Evolutionary conservation across 495 filamentous ascomycete genomes (phyloP).

Genomic region (Rostrohypoxylon terebratum): DNA sequence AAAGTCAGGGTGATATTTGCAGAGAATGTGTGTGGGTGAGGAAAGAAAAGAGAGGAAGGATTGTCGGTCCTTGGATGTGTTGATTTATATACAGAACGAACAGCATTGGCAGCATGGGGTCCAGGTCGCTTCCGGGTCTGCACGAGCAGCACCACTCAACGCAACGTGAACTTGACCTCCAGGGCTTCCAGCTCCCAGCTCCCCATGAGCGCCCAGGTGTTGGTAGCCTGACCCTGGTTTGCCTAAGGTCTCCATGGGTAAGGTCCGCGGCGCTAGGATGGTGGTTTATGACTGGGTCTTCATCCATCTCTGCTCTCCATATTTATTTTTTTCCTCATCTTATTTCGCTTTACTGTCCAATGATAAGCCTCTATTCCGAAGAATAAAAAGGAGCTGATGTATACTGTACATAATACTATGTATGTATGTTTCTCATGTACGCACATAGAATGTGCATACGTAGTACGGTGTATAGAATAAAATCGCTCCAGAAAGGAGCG

Average conservation of each 20-base stretch:
- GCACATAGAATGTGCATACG: background rate
- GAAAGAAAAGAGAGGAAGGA: constrained; percentile 49
- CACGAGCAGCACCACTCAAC: constrained; percentile 18
- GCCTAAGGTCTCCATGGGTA: constrained; percentile 4
- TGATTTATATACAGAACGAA: constrained; percentile 55
- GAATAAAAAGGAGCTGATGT: constrained; percentile 23
- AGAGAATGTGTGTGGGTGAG: constrained; percentile 63
- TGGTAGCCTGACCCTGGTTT: constrained; percentile 35
- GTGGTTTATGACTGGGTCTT: constrained; percentile 21
- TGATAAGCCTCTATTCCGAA: constrained; percentile 6
- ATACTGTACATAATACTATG: constrained; percentile 16
- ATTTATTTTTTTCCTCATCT: constrained; percentile 44
- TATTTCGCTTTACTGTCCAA: constrained; percentile 48
- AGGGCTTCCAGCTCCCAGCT: no score
- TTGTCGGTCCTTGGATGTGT: constrained; percentile 44
- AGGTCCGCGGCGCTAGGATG: constrained; percentile 39
- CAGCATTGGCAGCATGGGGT: constrained; percentile 24
- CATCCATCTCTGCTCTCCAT: constrained; percentile 30
- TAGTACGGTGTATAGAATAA: constrained; percentile 1
- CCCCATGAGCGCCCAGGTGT: constrained; percentile 13
- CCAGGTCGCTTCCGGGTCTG: constrained; percentile 33
- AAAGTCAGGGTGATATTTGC: constrained; percentile 63
- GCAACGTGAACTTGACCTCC: constrained; percentile 40
- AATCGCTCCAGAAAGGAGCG: constrained; percentile 11
- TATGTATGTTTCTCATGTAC: constrained; percentile 5